phyloP scores from a whole-genome alignment of 1,139 yeast species.

The Hyphopichia wangnamkhiaoensis region DNA sequence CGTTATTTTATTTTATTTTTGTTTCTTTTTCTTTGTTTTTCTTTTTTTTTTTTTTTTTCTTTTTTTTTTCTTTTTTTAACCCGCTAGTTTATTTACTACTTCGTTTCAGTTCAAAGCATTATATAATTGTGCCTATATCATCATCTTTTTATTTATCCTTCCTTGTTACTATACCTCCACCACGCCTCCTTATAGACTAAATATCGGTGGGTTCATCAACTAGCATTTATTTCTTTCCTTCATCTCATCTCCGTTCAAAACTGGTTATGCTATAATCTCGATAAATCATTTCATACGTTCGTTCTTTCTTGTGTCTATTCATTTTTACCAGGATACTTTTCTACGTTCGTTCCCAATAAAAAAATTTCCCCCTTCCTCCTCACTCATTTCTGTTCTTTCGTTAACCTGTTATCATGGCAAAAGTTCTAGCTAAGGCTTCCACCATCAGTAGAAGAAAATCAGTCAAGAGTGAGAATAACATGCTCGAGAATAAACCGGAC shows the following conservation, averaged over 20 bases:
- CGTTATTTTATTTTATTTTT: no score
- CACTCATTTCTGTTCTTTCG: background rate
- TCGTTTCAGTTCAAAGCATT: background rate
- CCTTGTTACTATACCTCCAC: no score
- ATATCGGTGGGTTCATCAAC: no score
- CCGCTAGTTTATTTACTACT: background rate
- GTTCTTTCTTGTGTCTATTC: background rate
- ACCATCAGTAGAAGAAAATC: slow-evolving; percentile 17
- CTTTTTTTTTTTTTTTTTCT: background rate
- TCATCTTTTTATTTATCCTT: no score
- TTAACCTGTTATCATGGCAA: slow-evolving; percentile 13
- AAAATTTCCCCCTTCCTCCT: background rate
- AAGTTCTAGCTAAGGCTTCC: slow-evolving; percentile 18
- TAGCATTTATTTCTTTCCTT: no score
- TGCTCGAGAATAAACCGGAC: no score
- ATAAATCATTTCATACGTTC: background rate
- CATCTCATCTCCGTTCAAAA: no score
- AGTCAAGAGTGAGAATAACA: slow-evolving; percentile 11
- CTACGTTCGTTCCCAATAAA: background rate
- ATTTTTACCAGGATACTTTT: background rate
- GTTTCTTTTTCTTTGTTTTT: no score
- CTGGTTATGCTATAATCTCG: no score
- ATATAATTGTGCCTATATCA: background rate
- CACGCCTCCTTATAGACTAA: no score
- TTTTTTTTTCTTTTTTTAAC: background rate